Evolutionary conservation across 1,284 basidiomycete species (phyloP).

Genomic region (Termitomyces sp.): DNA sequence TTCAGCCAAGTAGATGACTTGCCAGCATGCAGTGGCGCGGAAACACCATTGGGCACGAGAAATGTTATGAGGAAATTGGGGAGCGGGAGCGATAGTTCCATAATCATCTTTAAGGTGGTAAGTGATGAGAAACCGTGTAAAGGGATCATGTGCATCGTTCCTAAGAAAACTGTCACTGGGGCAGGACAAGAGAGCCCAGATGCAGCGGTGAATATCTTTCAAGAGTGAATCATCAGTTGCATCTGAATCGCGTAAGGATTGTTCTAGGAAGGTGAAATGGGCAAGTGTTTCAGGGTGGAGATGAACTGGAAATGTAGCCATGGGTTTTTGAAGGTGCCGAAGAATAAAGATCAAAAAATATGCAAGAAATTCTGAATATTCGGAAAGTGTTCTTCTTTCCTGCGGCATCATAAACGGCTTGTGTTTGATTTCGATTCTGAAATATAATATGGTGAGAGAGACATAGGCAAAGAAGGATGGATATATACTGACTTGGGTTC

Average conservation of each 20-base stretch:
- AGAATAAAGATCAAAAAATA: neutral
- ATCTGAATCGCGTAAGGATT: neutral
- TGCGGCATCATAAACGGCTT: neutral
- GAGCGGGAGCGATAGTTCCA: neutral
- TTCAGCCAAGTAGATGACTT: neutral
- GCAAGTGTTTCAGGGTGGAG: neutral
- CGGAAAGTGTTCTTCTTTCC: neutral
- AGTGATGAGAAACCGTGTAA: neutral
- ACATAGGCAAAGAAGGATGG: too few species aligned
- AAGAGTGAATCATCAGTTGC: neutral
- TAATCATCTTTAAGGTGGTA: neutral
- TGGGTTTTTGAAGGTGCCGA: neutral
- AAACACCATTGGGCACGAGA: constrained; percentile 1
- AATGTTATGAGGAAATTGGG: neutral
- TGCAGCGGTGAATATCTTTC: neutral
- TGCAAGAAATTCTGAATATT: neutral
- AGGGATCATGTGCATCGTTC: neutral
- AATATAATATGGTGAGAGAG: too few species aligned
- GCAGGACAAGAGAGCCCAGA: neutral
- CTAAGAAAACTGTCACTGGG: neutral
- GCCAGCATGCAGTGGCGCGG: neutral
- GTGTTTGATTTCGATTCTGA: neutral
- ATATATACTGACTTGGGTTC: neutral
- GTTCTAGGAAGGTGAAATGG: neutral
- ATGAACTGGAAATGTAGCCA: neutral